Evolutionary conservation across 2,329 filamentous ascomycete species (phyloP).

Genomic region (Verticillium nonalfalfae): DNA sequence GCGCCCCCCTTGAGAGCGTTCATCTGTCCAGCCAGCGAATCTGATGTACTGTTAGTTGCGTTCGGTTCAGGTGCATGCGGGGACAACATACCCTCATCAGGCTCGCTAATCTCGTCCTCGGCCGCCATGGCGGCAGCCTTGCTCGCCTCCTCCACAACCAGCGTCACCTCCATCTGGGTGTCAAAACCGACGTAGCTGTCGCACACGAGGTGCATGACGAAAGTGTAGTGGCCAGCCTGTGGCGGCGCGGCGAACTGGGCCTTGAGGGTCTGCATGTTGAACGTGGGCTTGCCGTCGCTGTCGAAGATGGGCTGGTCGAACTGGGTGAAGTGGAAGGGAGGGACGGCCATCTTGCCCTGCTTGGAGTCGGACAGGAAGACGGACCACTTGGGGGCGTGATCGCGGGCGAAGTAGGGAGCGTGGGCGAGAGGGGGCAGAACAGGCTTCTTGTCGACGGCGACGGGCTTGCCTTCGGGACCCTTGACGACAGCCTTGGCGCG

Average conservation of each 20-base stretch:
- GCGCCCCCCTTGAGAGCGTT: slow-evolving; percentile 71
- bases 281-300: slow-evolving; percentile 78
- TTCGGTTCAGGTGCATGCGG: neutral
- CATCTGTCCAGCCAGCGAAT: slow-evolving; percentile 89
- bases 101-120: slow-evolving; percentile 95
- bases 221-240: slow-evolving; percentile 86
- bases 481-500: slow-evolving; percentile 60
- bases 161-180: slow-evolving; percentile 81
- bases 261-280: slow-evolving; percentile 92
- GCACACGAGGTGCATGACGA: slow-evolving; percentile 88
- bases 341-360: slow-evolving; percentile 92
- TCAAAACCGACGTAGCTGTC: slow-evolving; percentile 96
- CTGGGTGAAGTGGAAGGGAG: slow-evolving; percentile 87
- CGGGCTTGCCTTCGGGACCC: slow-evolving; percentile 49
- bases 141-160: slow-evolving; percentile 82
- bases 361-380: slow-evolving; percentile 92
- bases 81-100: slow-evolving; percentile 77
- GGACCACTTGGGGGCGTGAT: slow-evolving; percentile 88
- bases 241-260: slow-evolving; percentile 95
- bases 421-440: slow-evolving; percentile 80
- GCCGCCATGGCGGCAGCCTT: slow-evolving; percentile 75
- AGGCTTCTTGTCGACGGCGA: slow-evolving; percentile 53
- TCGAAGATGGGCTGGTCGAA: slow-evolving; percentile 88
- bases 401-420: slow-evolving; percentile 83
- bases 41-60: slow-evolving; percentile 36